Percentiles rank a stretch among this genome's conserved stretches.
These are phyloP conservation scores for Magnolia sinica DNA, from an alignment of 164 flowering plant species.

Conservation along the genomic window DNA sequence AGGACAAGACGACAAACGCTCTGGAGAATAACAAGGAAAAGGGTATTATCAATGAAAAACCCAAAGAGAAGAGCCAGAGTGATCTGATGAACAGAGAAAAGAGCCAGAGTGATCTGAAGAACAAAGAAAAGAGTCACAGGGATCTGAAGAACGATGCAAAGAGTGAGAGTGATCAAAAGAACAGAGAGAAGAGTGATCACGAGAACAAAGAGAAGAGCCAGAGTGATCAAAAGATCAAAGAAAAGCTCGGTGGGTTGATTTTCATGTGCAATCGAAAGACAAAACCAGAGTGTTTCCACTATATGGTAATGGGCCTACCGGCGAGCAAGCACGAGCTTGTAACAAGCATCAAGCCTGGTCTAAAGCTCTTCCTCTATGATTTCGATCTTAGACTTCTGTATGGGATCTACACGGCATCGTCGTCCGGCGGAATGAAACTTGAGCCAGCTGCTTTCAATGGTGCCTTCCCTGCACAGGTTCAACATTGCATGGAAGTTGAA, in stretches of 20 bases:
- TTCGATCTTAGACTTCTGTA: constrained; percentile 19
- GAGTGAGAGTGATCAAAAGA: background rate
- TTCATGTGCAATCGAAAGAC: constrained; percentile 20
- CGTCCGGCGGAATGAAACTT: constrained; percentile 17
- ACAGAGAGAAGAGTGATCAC: constrained; percentile 2
- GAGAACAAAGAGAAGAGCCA: constrained; percentile 17
- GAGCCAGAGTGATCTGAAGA: background rate
- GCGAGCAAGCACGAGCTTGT: constrained; percentile 2
- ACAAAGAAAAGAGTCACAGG: constrained; percentile 11
- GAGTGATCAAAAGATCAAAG: constrained; percentile 22
- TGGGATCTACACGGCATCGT: constrained; percentile 19
- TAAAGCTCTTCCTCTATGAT: constrained; percentile 21
- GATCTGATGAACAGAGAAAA: constrained; percentile 21
- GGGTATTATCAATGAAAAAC: constrained; percentile 3
- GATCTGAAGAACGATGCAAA: constrained; percentile 17
- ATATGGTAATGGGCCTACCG: constrained; percentile 22
- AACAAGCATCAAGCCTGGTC: constrained; percentile 17
- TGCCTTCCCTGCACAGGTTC: constrained; percentile 25
- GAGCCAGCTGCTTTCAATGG: constrained; percentile 21
- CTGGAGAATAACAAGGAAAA: constrained; percentile 11
- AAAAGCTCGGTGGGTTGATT: constrained; percentile 17
- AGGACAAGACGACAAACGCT: constrained; percentile 11
- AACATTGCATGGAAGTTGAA: constrained; percentile 11
- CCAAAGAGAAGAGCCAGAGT: background rate
- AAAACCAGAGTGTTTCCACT: constrained; percentile 17